Percentiles rank a stretch among this genome's conserved stretches.
Conservation (phyloP, 805 yeast genomes). For the Cephaloascus albidus region DNA sequence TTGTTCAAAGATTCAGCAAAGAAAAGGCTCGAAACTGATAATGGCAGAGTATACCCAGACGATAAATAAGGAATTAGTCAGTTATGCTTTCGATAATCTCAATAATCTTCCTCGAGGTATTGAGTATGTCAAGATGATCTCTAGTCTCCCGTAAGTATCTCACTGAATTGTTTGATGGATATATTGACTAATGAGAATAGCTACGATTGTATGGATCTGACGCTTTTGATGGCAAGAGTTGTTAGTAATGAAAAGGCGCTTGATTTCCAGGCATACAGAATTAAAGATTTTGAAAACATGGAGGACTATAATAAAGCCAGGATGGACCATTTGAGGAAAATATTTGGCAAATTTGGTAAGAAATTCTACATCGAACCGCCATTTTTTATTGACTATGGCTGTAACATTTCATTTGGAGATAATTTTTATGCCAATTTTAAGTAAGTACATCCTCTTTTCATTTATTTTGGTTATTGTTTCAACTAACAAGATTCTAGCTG, state of each 20-base stretch:
- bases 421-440: constrained; percentile 54
- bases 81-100: constrained; percentile 22
- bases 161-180: constrained; percentile 14
- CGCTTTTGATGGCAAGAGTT: constrained; percentile 11
- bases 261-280: constrained; percentile 22
- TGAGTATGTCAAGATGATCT: constrained; percentile 49
- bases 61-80: constrained; percentile 21
- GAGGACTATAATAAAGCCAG: constrained; percentile 25
- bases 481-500: constrained; percentile 10
- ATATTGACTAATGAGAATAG: constrained; percentile 14
- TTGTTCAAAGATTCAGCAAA: no score
- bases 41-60: constrained; percentile 5
- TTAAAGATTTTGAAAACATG: constrained; percentile 20
- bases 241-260: constrained; percentile 22
- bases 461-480: background rate
- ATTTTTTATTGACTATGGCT: constrained; percentile 57
- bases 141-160: constrained; percentile 33
- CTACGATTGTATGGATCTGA: constrained; percentile 13
- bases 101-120: constrained; percentile 24
- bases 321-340: constrained; percentile 17
- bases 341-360: constrained; percentile 41
- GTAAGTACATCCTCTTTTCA: constrained; percentile 6
- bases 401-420: constrained; percentile 48
- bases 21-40: no score
- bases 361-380: constrained; percentile 46